Conservation (phyloP, 2,329 filamentous ascomycete genomes). For the Davidsoniella eucalypti region DNA sequence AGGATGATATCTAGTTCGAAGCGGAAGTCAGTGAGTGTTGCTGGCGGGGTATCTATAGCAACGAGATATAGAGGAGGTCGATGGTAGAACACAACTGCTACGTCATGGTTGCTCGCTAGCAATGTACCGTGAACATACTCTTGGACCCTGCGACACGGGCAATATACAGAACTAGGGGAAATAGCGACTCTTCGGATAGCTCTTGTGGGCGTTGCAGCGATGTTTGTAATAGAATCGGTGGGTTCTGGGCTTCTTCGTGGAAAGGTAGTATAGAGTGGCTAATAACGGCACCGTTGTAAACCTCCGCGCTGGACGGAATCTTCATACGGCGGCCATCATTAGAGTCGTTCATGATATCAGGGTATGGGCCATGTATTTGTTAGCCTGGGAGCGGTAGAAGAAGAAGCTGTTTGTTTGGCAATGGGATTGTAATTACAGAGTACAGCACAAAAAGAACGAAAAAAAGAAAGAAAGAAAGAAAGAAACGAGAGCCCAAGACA, state of each 20-base stretch:
- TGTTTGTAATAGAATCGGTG: slow-evolving; percentile 62
- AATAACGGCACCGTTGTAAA: slow-evolving; percentile 6
- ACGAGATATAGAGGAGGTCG: neutral
- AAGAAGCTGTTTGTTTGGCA: neutral
- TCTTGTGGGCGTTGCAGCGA: slow-evolving; percentile 77
- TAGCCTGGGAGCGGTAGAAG: no score
- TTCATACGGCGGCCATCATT: slow-evolving; percentile 7
- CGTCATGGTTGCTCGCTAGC: neutral
- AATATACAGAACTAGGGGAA: slow-evolving; percentile 75
- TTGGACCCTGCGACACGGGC: slow-evolving; percentile 80
- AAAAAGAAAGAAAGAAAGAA: neutral
- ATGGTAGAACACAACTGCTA: no score
- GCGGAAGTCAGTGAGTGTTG: neutral
- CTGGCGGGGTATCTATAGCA: neutral
- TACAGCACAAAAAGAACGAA: neutral
- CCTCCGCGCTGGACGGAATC: slow-evolving; percentile 3
- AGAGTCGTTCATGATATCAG: neutral
- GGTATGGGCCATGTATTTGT: no score
- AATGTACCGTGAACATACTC: slow-evolving; percentile 36
- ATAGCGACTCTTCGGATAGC: slow-evolving; percentile 49
- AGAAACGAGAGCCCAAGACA: neutral
- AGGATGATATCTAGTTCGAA: slow-evolving; percentile 61
- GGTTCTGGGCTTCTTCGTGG: slow-evolving; percentile 54
- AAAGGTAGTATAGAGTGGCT: slow-evolving; percentile 8
- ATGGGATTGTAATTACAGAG: no score